Percentiles rank a stretch among this genome's conserved stretches.
Evolutionary conservation across 257 asterid genomes (phyloP).

Genomic region (Solanum ossicruentum): DNA sequence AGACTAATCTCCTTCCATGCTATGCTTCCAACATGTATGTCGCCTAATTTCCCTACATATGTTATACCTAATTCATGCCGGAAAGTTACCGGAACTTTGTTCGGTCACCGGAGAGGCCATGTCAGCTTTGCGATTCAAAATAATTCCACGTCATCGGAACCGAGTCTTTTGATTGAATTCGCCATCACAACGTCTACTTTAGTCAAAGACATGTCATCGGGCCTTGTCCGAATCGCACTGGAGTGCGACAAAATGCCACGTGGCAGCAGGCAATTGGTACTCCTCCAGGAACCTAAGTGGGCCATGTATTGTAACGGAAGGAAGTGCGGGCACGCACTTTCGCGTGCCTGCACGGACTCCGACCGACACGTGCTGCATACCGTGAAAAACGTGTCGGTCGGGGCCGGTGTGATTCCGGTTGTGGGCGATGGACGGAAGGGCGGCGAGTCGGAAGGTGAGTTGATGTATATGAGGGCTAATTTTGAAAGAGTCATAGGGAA

Average conservation of each 20-base stretch:
- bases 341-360: conserved; percentile 47
- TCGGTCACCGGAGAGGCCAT: conserved; percentile 73
- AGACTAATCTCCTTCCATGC: conserved; percentile 40
- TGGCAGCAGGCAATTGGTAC: conserved; percentile 17
- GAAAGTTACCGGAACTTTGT: conserved; percentile 77
- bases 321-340: conserved; percentile 56
- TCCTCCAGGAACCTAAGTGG: conserved; percentile 60
- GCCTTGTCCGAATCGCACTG: conserved; percentile 63
- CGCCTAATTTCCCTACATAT: conserved; percentile 14
- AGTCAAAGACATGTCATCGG: conserved; percentile 85
- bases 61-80: conserved; percentile 16
- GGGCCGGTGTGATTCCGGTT: conserved; percentile 89
- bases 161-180: conserved; percentile 51
- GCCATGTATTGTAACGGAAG: conserved; percentile 86
- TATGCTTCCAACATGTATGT: conserved; percentile 42
- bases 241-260: conserved; percentile 54
- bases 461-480: conserved; percentile 81
- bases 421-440: conserved; percentile 46
- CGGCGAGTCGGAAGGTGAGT: conserved; percentile 55
- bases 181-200: conserved; percentile 60
- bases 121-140: conserved; percentile 72
- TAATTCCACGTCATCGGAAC: conserved; percentile 55
- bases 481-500: conserved; percentile 88
- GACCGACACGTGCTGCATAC: conserved; percentile 72
- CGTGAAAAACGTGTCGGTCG: conserved; percentile 62